Evolutionary conservation across 2,329 filamentous ascomycete genomes (phyloP).

Genomic region (Arthrobotrys conoides): DNA sequence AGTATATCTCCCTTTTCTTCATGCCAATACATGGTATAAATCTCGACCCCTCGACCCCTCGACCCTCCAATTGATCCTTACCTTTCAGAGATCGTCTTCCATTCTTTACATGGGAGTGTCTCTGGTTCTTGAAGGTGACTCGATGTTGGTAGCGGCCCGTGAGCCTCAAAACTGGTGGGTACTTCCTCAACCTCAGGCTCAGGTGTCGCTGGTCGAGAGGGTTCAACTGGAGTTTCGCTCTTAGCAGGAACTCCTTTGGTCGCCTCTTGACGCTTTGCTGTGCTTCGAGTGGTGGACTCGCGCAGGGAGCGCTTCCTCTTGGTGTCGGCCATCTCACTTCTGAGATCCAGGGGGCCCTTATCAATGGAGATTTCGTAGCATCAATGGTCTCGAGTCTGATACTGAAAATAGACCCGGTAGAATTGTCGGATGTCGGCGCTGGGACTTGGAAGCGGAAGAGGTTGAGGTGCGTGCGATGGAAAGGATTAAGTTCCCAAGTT

Average conservation of each 20-base stretch:
- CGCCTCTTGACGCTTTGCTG: conserved; percentile 52
- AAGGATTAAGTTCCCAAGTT: not conserved
- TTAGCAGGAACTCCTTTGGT: conserved; percentile 50
- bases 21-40: not conserved
- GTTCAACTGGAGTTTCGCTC: conserved; percentile 46
- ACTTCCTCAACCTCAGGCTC: conserved; percentile 39
- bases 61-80: conserved; percentile 64
- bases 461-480: conserved; percentile 5
- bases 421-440: conserved; percentile 1
- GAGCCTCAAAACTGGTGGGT: conserved; percentile 46
- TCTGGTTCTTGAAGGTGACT: conserved; percentile 69
- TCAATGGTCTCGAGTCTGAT: not conserved
- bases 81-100: conserved; percentile 82
- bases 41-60: too few species aligned
- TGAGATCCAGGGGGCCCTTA: conserved; percentile 7
- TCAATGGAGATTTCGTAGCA: not conserved
- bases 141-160: conserved; percentile 47
- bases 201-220: conserved; percentile 43
- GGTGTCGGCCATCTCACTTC: conserved; percentile 45
- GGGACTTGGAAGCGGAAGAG: not conserved
- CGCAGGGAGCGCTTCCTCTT: conserved; percentile 58
- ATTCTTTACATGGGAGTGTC: conserved; percentile 76
- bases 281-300: conserved; percentile 58
- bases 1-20: conserved; percentile 20
- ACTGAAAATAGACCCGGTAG: not conserved